A percentile compares a stretch with the other conserved stretches of the same genome.
Conservation (phyloP, 495 filamentous ascomycete species). For the Neurospora sp. region DNA sequence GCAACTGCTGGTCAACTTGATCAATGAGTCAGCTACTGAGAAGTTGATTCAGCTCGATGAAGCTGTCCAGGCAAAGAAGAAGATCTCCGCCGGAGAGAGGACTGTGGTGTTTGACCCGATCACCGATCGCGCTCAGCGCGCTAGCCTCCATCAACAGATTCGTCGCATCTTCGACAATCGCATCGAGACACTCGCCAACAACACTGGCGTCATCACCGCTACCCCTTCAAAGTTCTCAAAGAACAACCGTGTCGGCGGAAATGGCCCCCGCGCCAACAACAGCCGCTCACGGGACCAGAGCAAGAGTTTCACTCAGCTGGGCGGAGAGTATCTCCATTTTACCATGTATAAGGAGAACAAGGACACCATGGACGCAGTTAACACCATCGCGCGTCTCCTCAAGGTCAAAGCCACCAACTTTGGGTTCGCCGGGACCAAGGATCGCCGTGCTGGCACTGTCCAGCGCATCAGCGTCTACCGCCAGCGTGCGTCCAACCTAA, state of each 20-base stretch:
- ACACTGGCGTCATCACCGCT: constrained; percentile 25
- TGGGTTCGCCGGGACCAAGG: constrained; percentile 88
- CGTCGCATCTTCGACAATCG: constrained; percentile 32
- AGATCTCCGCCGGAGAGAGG: constrained; percentile 9
- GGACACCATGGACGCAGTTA: constrained; percentile 90
- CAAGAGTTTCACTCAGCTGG: constrained; percentile 31
- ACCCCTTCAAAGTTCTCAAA: constrained; percentile 16
- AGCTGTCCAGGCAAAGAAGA: constrained; percentile 19
- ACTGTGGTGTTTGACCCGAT: constrained; percentile 23
- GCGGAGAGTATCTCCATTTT: constrained; percentile 81
- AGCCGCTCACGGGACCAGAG: constrained; percentile 14
- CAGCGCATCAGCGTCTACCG: constrained; percentile 71
- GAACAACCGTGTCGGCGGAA: constrained; percentile 21
- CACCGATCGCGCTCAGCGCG: constrained; percentile 28
- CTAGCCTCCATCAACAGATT: constrained; percentile 33
- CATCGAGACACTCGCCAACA: constrained; percentile 21
- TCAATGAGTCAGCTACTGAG: constrained; percentile 22
- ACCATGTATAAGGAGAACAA: constrained; percentile 96
- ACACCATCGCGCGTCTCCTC: constrained; percentile 56
- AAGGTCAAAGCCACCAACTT: constrained; percentile 60
- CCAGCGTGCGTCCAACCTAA: constrained; percentile 52
- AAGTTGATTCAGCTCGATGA: constrained; percentile 25
- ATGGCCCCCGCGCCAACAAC: constrained; percentile 11
- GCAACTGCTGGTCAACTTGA: constrained; percentile 12
- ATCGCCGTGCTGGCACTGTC: constrained; percentile 76